Evolutionary conservation across 225 moss, liverwort and hornwort species (phyloP).

Genomic region (Rhytidiadelphus loreus): DNA sequence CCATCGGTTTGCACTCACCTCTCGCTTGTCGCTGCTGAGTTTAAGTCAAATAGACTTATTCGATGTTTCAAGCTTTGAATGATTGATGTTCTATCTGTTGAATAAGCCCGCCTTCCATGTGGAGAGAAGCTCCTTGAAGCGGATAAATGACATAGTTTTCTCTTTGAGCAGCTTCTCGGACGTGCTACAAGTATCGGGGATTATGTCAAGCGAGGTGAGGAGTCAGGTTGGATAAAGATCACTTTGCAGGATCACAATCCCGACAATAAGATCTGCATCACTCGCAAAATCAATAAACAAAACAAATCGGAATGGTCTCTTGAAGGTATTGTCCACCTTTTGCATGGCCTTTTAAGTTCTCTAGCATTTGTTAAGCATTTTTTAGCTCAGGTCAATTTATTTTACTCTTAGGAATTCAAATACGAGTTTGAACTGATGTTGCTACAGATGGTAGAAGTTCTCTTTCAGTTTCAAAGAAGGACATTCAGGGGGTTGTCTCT

Average conservation of each 20-base stretch:
- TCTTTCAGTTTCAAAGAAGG: conserved; percentile 50
- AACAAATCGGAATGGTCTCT: conserved; percentile 84
- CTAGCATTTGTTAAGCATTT: neutral
- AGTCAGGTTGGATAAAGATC: conserved; percentile 78
- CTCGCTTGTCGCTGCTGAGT: neutral
- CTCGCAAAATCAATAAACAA: conserved; percentile 70
- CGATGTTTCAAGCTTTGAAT: neutral
- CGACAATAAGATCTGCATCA: conserved; percentile 45
- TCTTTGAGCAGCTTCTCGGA: conserved; percentile 59
- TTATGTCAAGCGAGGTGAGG: conserved; percentile 93
- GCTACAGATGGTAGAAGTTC: conserved; percentile 1
- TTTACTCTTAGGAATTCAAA: neutral
- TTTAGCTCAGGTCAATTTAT: neutral
- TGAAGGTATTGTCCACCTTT: conserved; percentile 38
- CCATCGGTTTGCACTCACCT: conserved; percentile 53
- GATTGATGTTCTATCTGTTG: neutral
- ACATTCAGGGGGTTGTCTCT: conserved; percentile 57
- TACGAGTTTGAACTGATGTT: neutral
- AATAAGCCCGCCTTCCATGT: neutral
- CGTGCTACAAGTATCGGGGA: conserved; percentile 84
- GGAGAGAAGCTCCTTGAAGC: neutral
- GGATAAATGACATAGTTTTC: neutral
- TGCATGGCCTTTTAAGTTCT: neutral
- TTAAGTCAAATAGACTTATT: neutral
- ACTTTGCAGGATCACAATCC: conserved; percentile 51